Conservation (phyloP, 1,139 yeast genomes). For the Saccharomyces hybrid region DNA sequence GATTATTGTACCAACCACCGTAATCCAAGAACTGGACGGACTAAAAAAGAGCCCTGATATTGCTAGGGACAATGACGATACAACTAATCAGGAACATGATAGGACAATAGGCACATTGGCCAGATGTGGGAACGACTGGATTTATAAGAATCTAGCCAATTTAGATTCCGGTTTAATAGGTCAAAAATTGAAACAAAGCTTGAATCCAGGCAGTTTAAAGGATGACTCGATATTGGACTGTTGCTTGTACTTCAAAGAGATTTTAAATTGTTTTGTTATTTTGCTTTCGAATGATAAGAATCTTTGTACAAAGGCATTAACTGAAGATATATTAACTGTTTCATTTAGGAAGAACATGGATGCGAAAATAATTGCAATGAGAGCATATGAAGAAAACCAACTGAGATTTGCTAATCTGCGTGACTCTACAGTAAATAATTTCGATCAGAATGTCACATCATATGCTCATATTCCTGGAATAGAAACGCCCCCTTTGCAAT, state of each 20-base stretch:
- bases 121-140: slow-evolving; percentile 73
- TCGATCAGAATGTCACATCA: neutral
- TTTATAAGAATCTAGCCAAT: slow-evolving; percentile 52
- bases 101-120: slow-evolving; percentile 50
- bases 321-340: slow-evolving; percentile 60
- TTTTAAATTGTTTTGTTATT: slow-evolving; percentile 44
- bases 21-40: slow-evolving; percentile 72
- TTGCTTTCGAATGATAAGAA: slow-evolving; percentile 77
- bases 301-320: slow-evolving; percentile 66
- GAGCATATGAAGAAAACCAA: slow-evolving; percentile 39
- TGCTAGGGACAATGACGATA: neutral
- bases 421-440: neutral
- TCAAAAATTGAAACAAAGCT: slow-evolving; percentile 50
- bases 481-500: neutral
- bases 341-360: slow-evolving; percentile 54
- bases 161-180: slow-evolving; percentile 48
- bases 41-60: slow-evolving; percentile 40
- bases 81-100: slow-evolving; percentile 7
- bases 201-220: slow-evolving; percentile 40
- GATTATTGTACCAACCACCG: slow-evolving; percentile 62
- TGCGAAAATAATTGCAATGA: slow-evolving; percentile 50
- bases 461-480: neutral
- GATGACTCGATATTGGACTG: slow-evolving; percentile 88
- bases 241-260: slow-evolving; percentile 52
- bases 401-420: slow-evolving; percentile 17